Base-by-base conservation (phyloP, 306 rosid genomes). In the Notholithocarpus densiflorus region DNA sequence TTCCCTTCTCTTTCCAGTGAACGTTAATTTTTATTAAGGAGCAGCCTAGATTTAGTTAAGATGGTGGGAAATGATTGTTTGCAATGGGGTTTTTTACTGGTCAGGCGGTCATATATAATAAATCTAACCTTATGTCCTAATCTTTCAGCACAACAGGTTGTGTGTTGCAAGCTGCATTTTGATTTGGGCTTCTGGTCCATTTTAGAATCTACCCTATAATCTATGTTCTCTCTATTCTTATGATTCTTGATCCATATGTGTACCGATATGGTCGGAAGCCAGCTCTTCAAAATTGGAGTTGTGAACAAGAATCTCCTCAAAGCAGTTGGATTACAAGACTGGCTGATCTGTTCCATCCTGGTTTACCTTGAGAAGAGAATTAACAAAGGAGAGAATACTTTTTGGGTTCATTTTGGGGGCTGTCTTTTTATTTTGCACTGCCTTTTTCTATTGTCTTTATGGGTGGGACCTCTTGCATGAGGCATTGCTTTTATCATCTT, bases 121-220 rank as follows among this genome's bases (percentile, higher is more conserved):
- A 8, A 45, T 45, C 13, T 10, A 45, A 45, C 14, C 52, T 45
- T 10, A 45, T 45, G 52, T 45, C 13, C 13, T 10, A 8, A 45
- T 45, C 52, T 66, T 61, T 66, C 24, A 32, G 77, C 53, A 65
- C 79, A 83, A 78, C 98, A 95, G 98, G 98, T 61, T 72, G 86
- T 90, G 90, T 90, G 89, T 73, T 88, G 40, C 98, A 95, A 84
- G 90, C 98, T 77, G 98, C 98, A 81, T 81, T 91, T 81, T 93
- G 98, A 96, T 95, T 89, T 71, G 98, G 98, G 79, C 94, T 95
- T 81, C 82, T 89, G 71, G 98, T 95, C 84, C 98, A 92, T 88
- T 92, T 95, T 77, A 83, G 98, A 84, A 87, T 95, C 75, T 95
- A 92, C 80, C 98, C 98, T 69, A 90, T 91, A 69, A 92, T 95